Conservation (phyloP, 805 yeast genomes). For the Vanderwaltozyma polyspora region DNA sequence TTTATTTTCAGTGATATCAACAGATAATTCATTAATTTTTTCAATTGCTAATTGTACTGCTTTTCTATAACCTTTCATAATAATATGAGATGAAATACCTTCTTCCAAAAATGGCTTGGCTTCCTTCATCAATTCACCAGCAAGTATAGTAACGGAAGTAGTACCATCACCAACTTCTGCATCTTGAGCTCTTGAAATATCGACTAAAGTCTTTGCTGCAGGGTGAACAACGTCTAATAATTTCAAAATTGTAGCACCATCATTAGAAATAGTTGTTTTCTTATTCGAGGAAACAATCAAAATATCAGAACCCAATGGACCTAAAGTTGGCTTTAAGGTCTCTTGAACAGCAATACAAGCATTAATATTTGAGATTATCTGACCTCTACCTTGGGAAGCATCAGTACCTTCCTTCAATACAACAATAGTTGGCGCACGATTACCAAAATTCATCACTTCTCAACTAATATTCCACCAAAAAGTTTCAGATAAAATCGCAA, state of each 20-base stretch:
- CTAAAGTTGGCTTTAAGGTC: constrained; percentile 85
- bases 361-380: constrained; percentile 86
- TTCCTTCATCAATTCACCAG: constrained; percentile 91
- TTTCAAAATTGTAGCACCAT: constrained; percentile 93
- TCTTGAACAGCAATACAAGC: constrained; percentile 97
- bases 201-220: constrained; percentile 92
- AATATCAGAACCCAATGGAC: constrained; percentile 95
- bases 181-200: constrained; percentile 90
- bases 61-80: constrained; percentile 75
- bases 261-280: constrained; percentile 90
- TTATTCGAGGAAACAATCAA: constrained; percentile 76
- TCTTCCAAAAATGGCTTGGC: constrained; percentile 87
- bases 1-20: constrained; percentile 43
- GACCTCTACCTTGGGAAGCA: constrained; percentile 92
- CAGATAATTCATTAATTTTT: constrained; percentile 63
- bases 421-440: constrained; percentile 95
- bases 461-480: no score
- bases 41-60: constrained; percentile 71
- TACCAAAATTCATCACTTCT: constrained; percentile 64
- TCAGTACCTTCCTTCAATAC: constrained; percentile 98
- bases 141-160: constrained; percentile 85
- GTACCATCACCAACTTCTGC: constrained; percentile 99
- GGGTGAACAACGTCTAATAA: constrained; percentile 94
- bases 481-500: no score
- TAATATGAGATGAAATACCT: constrained; percentile 84